Evolutionary conservation across 2,329 filamentous ascomycete species (phyloP).

Genomic region (Penicillium sp.): DNA sequence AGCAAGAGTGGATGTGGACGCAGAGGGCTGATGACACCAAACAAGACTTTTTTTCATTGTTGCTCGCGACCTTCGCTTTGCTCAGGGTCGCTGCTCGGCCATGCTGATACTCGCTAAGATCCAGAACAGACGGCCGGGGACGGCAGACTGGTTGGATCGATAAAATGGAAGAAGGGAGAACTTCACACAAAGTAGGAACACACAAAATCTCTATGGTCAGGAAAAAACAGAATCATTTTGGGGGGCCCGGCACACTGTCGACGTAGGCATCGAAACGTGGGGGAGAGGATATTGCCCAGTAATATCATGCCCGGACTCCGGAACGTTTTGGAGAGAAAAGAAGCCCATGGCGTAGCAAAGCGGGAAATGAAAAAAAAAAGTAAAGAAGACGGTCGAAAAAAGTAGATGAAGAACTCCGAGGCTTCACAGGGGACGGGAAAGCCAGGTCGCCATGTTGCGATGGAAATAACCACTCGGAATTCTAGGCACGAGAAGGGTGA

Average conservation of each 20-base stretch:
- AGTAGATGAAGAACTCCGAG: slow-evolving; percentile 18
- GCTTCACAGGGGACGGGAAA: slow-evolving; percentile 24
- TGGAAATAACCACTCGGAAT: slow-evolving; percentile 23
- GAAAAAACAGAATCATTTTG: slow-evolving; percentile 23
- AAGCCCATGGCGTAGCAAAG: slow-evolving; percentile 25
- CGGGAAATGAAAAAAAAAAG: slow-evolving; percentile 13
- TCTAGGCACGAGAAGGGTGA: slow-evolving; percentile 18
- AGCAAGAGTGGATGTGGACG: background rate
- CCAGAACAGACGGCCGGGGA: slow-evolving; percentile 9
- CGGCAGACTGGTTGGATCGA: slow-evolving; percentile 21
- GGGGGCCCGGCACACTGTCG: slow-evolving; percentile 28
- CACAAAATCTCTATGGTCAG: slow-evolving; percentile 35
- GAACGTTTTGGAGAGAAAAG: slow-evolving; percentile 28
- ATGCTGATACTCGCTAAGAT: slow-evolving; percentile 33
- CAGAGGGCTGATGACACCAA: too few relatives aligned
- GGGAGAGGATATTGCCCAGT: slow-evolving; percentile 28
- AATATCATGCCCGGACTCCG: slow-evolving; percentile 38
- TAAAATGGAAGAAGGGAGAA: slow-evolving; percentile 12
- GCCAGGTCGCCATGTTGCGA: slow-evolving; percentile 24
- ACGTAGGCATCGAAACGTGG: slow-evolving; percentile 31
- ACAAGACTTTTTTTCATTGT: slow-evolving; percentile 22
- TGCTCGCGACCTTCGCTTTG: slow-evolving; percentile 18
- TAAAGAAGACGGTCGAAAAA: slow-evolving; percentile 6
- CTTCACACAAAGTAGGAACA: slow-evolving; percentile 11
- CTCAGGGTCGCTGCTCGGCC: slow-evolving; percentile 22